These are phyloP conservation scores for Diaporthe helianthi DNA, from an alignment of 2,329 filamentous ascomycete genomes.

Conservation along the genomic window DNA sequence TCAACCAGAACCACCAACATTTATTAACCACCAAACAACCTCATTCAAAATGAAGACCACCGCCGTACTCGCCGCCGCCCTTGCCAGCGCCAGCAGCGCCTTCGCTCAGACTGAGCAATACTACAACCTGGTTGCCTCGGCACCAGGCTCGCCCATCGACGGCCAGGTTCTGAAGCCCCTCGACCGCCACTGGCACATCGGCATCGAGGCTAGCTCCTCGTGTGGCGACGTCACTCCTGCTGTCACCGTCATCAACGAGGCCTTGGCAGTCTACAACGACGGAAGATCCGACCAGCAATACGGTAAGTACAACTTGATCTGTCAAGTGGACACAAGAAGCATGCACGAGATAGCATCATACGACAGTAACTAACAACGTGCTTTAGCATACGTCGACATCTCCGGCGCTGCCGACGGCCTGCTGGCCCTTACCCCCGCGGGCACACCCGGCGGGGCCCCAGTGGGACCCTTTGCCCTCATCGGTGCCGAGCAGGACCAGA, in stretches of 20 bases:
- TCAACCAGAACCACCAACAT: not conserved
- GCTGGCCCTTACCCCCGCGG: slow-evolving; percentile 11
- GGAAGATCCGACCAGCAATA: slow-evolving; percentile 15
- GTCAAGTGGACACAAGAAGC: not conserved
- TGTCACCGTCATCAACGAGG: not conserved
- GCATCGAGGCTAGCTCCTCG: not conserved
- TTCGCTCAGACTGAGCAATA: not conserved
- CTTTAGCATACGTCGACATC: slow-evolving; percentile 8
- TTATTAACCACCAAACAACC: too few relatives aligned
- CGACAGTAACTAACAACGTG: slow-evolving; percentile 5
- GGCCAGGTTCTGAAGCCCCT: slow-evolving; percentile 16
- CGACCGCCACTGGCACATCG: slow-evolving; percentile 7
- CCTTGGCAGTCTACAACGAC: slow-evolving; percentile 14
- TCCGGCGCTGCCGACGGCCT: slow-evolving; percentile 19
- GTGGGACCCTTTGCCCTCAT: not conserved
- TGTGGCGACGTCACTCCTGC: slow-evolving; percentile 5
- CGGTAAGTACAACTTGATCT: not conserved
- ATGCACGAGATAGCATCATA: not conserved
- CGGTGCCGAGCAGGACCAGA: slow-evolving; percentile 16
- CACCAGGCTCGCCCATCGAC: not conserved
- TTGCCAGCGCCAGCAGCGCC: slow-evolving; percentile 15
- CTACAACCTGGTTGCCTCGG: slow-evolving; percentile 18
- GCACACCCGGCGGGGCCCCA: not conserved
- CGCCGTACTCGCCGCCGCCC: not conserved
- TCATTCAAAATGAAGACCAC: slow-evolving; percentile 7